Base-by-base conservation (phyloP, 768 basidiomycete genomes). In the Tephrocybe rancida region DNA sequence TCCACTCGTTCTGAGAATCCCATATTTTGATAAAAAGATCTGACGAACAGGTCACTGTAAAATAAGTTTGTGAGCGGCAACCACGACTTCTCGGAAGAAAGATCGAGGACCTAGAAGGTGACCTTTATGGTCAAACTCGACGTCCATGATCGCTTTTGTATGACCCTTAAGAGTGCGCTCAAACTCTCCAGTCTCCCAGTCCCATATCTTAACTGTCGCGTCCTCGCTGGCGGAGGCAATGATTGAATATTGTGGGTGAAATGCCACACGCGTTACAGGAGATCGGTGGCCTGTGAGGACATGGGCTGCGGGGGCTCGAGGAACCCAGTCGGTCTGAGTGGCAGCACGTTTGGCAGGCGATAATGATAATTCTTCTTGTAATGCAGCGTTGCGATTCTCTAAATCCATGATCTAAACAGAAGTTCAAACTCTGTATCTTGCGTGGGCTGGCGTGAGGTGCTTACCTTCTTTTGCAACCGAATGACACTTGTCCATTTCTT, bases 401-500 rank as follows among this genome's bases (percentile, higher is more conserved):
- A 98, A 80, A 71, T 96, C 95, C 89, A 96, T 93, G 63, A 98
- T 94, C 95, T 97, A 61, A 19, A 29, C 26, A 41, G 39, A 27
- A 26, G 11, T 13, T 44, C 6, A 52, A 45, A 43, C 2, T 11
- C 13, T 45, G 1, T 11, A 39, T 42, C 29, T 38, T 16, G 22
- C 14, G 6, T 18, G 24, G 3, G 37, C 22, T 24, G 30, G 57
- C 56, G 41, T 38, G 41, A 32, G 26, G 61, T 64, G 58, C 54
- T 49, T 56, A 88, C 93, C 86, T 95, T 96, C 80, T 95, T 92
- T 76, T 98, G 95, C 67, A 98, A 71, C 60, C 95, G 82, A 54
- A 98, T 95, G 29, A 97, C 93, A 65, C 89, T 92, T 44, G 92
- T 96, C 95, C 95, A 98, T 71, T 98, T 98, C 86, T 96, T 96